A percentile compares a stretch with the other conserved stretches of the same genome.
These are phyloP conservation scores for Suillus tomentosus DNA, from an alignment of 768 basidiomycete genomes.

Conservation along the genomic window DNA sequence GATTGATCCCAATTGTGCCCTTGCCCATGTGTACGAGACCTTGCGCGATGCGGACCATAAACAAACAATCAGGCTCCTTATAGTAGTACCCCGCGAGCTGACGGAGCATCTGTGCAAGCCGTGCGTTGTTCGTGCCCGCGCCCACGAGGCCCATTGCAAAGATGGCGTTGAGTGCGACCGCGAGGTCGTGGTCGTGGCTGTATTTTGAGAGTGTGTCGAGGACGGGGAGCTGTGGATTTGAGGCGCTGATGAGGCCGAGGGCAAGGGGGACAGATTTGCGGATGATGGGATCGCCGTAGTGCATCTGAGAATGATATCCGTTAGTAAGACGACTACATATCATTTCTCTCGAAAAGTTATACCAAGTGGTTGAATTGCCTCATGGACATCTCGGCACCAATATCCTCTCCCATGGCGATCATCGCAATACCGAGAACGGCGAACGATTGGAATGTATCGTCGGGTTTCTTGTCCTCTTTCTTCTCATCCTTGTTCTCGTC, in stretches of 20 bases:
- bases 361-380: conserved; percentile 97
- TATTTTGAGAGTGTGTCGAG: conserved; percentile 98
- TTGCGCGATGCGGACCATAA: conserved; percentile 94
- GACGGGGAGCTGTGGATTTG: conserved; percentile 92
- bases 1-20: conserved; percentile 95
- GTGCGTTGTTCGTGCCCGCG: conserved; percentile 98
- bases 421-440: conserved; percentile 93
- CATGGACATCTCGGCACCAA: conserved; percentile 97
- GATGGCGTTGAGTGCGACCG: conserved; percentile 94
- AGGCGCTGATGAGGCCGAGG: conserved; percentile 91
- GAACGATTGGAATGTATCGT: conserved; percentile 85
- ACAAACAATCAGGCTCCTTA: conserved; percentile 95
- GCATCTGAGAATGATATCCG: conserved; percentile 68
- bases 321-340: conserved; percentile 18
- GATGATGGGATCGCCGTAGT: conserved; percentile 92
- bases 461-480: conserved; percentile 47
- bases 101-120: conserved; percentile 95
- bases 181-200: conserved; percentile 97
- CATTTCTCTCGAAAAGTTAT: conserved; percentile 27
- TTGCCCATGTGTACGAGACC: conserved; percentile 99
- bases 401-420: conserved; percentile 87
- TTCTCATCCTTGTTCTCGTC: conserved; percentile 50
- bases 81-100: conserved; percentile 98
- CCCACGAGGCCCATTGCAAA: conserved; percentile 99
- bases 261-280: conserved; percentile 93